Evolutionary conservation across 1,284 basidiomycete genomes (phyloP), one percentile per base, ranked within the genome.

Genomic region (Moniliophthora roreri): DNA sequence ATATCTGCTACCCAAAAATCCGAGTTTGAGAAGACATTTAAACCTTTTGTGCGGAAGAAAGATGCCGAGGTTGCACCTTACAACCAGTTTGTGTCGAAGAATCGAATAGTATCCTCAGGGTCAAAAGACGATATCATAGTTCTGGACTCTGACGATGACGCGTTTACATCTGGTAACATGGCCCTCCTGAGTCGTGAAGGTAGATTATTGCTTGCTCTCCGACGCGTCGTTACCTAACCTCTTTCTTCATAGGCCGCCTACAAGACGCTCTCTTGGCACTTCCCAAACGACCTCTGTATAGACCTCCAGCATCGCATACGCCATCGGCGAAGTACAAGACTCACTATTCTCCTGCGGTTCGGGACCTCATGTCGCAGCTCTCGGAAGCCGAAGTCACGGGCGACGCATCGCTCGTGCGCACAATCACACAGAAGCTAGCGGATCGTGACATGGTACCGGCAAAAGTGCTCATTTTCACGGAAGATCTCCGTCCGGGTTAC

Each of bases 401-500:
- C 3, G 87, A 93, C 58, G 79, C 80, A 24, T 68, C 75, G 8
- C 69, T 76, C 49, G 87, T 90, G 20, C 82, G 85, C 24, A 66
- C 68, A 5, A 69, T 89, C 6, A 74, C 85, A 28, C 62, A 69
- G 6, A 66, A 79, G 50, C 75, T 95, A 13, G 71, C 73, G 50
- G 76, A 89, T 56, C 82, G 87, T 10, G 66, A 66, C 9, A 58
- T 73, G n/a, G 69, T 91, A 32, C 85, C 85, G 0, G 79, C 81
- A 28, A 94, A 93, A 67, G 79, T 85, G 2, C 71, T 95, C 42
- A 84, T 89, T 55, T 94, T 93, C 66, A 68, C 75, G 20, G 85
- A 86, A 56, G 89, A 94, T 65, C 76, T 78, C 0, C 82, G 92
- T 32, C 92, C 92, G 16, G 91, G 90, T 1, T 95, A 93, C 68